phyloP scores from a whole-genome alignment of 2,329 filamentous ascomycete species.

The Colletotrichum sp. region DNA sequence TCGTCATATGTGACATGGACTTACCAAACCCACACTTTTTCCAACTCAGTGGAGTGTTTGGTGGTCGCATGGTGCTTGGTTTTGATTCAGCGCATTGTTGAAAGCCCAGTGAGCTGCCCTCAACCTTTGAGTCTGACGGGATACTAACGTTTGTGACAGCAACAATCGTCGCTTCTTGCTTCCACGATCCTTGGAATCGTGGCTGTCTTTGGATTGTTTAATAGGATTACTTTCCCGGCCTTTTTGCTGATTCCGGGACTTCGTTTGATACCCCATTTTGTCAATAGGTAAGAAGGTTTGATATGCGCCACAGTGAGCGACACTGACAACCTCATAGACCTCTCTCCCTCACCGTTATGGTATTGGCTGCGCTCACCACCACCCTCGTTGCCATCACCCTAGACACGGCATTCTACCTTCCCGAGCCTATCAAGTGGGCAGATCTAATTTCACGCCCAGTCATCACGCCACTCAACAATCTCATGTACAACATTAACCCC shows the following conservation, averaged over 20 bases:
- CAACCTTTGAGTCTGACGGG: background rate
- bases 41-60: conserved; percentile 94
- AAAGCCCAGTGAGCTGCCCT: conserved; percentile 69
- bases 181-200: conserved; percentile 82
- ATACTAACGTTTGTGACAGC: conserved; percentile 46
- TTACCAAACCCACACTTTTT: conserved; percentile 97
- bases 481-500: conserved; percentile 74
- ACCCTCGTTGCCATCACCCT: conserved; percentile 75
- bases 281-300: conserved; percentile 66
- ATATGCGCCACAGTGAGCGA: background rate
- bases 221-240: conserved; percentile 95
- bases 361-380: conserved; percentile 70
- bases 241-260: conserved; percentile 86
- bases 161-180: conserved; percentile 77
- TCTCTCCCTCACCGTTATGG: conserved; percentile 65
- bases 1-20: conserved; percentile 99
- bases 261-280: conserved; percentile 84
- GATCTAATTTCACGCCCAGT: conserved; percentile 69
- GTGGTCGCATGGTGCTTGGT: conserved; percentile 93
- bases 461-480: conserved; percentile 79
- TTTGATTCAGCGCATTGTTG: conserved; percentile 83
- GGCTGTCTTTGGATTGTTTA: conserved; percentile 87
- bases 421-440: conserved; percentile 66
- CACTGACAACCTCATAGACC: conserved; percentile 47
- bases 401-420: conserved; percentile 84